Conservation (phyloP, 2,329 filamentous ascomycete species). For the Aspergillus fijiensis region DNA sequence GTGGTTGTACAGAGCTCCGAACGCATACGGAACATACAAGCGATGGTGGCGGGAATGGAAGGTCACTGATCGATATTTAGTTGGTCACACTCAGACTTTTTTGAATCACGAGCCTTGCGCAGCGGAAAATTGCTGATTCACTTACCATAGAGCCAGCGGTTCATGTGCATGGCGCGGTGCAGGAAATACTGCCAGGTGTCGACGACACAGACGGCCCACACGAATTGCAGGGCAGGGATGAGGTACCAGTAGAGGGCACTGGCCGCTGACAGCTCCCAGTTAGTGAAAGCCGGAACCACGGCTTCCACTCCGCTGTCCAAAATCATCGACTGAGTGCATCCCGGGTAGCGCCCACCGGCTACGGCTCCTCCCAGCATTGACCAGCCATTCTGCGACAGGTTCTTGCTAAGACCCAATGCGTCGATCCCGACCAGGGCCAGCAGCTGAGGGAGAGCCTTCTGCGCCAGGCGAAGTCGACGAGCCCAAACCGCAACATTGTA, state of each 20-base stretch:
- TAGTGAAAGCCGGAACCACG: slow-evolving; percentile 69
- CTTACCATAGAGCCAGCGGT: slow-evolving; percentile 94
- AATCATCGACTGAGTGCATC: slow-evolving; percentile 60
- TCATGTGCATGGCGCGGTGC: slow-evolving; percentile 94
- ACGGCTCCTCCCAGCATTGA: slow-evolving; percentile 73
- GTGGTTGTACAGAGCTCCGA: slow-evolving; percentile 95
- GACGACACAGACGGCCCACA: slow-evolving; percentile 70
- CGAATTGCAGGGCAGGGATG: slow-evolving; percentile 76
- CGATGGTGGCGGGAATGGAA: slow-evolving; percentile 96
- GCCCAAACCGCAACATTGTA: slow-evolving; percentile 92
- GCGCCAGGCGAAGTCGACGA: slow-evolving; percentile 72
- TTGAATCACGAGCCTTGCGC: neutral
- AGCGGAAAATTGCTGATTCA: slow-evolving; percentile 21
- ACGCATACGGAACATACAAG: slow-evolving; percentile 96
- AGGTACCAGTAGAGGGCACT: slow-evolving; percentile 75
- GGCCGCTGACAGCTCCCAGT: slow-evolving; percentile 76
- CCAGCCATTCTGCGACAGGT: slow-evolving; percentile 63
- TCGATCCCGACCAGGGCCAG: slow-evolving; percentile 75
- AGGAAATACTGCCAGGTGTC: slow-evolving; percentile 99
- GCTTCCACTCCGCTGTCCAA: slow-evolving; percentile 50
- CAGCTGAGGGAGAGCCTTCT: slow-evolving; percentile 72
- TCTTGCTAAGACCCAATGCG: slow-evolving; percentile 71
- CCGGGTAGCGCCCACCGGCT: slow-evolving; percentile 78
- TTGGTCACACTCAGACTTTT: slow-evolving; percentile 2
- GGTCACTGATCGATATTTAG: slow-evolving; percentile 56